Evolutionary conservation across 495 filamentous ascomycete genomes (phyloP).

Genomic region (Lepidopterella palustris): DNA sequence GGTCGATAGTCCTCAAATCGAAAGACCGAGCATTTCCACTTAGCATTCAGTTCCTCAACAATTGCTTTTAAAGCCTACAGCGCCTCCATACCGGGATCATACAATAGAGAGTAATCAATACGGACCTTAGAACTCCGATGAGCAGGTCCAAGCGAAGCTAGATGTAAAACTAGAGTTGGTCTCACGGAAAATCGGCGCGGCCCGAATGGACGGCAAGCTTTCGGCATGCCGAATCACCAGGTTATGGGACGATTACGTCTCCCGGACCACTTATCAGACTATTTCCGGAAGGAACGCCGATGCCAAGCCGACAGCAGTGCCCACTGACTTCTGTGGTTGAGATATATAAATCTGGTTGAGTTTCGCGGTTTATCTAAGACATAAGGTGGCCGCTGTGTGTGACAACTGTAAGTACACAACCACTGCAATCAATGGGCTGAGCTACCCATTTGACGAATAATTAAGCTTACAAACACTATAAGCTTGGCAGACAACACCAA

Average conservation of each 20-base stretch:
- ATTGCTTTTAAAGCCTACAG: not conserved
- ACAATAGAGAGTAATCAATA: too few species aligned
- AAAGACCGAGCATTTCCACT: not conserved
- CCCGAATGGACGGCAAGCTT: not conserved
- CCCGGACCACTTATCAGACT: not conserved
- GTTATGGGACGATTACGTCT: not conserved
- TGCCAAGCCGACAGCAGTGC: not conserved
- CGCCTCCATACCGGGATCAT: too few species aligned
- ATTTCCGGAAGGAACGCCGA: not conserved
- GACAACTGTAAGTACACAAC: too few species aligned
- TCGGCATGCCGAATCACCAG: not conserved
- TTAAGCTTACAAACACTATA: not conserved
- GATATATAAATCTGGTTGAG: too few species aligned
- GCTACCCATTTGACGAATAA: too few species aligned
- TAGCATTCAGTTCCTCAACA: not conserved
- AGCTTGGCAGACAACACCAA: not conserved
- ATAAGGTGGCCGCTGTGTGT: too few species aligned
- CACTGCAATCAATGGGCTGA: too few species aligned
- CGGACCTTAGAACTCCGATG: not conserved
- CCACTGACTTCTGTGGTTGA: too few species aligned
- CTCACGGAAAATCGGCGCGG: not conserved
- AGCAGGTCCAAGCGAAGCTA: conserved; percentile 1
- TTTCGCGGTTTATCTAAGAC: too few species aligned
- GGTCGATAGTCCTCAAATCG: not conserved
- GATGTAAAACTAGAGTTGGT: not conserved